Evolutionary conservation across 2,329 filamentous ascomycete genomes (phyloP).

Genomic region (Fusarium decemcellulare): DNA sequence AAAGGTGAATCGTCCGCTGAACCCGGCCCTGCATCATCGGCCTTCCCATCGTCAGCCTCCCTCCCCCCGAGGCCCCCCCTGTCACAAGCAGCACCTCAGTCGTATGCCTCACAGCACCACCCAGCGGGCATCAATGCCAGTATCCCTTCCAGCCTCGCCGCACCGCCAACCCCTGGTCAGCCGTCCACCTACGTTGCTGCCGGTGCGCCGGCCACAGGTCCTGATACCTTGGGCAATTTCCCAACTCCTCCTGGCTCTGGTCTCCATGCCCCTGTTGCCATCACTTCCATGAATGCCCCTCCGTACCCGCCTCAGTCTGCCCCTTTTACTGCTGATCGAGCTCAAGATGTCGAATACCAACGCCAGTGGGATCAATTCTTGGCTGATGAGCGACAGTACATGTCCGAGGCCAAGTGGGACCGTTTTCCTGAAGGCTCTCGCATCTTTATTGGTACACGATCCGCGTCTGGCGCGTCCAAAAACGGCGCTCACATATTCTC

Average conservation of each 20-base stretch:
- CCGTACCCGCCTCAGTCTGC: slow-evolving; percentile 50
- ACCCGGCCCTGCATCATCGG: slow-evolving; percentile 47
- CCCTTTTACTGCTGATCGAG: slow-evolving; percentile 48
- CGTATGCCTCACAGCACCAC: slow-evolving; percentile 56
- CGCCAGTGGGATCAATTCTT: slow-evolving; percentile 81
- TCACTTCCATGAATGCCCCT: slow-evolving; percentile 50
- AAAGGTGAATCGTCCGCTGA: slow-evolving; percentile 45
- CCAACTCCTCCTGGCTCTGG: slow-evolving; percentile 49
- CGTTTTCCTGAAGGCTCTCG: slow-evolving; percentile 83
- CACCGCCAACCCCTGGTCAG: slow-evolving; percentile 51
- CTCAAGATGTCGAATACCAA: slow-evolving; percentile 66
- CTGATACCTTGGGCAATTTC: slow-evolving; percentile 51
- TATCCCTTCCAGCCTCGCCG: slow-evolving; percentile 46
- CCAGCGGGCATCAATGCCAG: slow-evolving; percentile 50
- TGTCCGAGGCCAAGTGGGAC: slow-evolving; percentile 85
- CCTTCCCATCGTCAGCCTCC: slow-evolving; percentile 57
- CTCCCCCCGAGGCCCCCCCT: slow-evolving; percentile 63
- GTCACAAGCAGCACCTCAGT: slow-evolving; percentile 54
- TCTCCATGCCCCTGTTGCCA: slow-evolving; percentile 46
- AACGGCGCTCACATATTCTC: slow-evolving; percentile 46
- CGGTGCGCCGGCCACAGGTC: slow-evolving; percentile 50
- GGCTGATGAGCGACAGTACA: slow-evolving; percentile 80
- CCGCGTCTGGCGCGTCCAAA: slow-evolving; percentile 46
- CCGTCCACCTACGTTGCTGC: slow-evolving; percentile 52
- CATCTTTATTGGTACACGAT: slow-evolving; percentile 81